Percentiles rank a stretch among this genome's conserved stretches.
Conservation (phyloP, 2,329 filamentous ascomycete genomes). For the Aureobasidium sp. region DNA sequence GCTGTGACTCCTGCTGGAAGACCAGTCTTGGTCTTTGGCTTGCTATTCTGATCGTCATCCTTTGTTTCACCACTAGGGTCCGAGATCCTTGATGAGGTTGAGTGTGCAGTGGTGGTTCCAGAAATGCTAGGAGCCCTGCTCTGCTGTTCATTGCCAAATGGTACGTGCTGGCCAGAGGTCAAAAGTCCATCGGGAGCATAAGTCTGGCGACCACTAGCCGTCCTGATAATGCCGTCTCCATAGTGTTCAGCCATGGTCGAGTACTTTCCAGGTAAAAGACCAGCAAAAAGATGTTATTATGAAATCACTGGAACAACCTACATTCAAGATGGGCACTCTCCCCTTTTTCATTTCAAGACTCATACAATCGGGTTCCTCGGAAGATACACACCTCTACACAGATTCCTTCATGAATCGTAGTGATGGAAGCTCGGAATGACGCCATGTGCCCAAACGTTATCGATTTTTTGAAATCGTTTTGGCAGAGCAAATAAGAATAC, state of each 20-base stretch:
- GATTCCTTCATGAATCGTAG: background rate
- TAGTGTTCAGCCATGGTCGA: background rate
- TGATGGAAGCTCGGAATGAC: background rate
- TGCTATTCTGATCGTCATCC: background rate
- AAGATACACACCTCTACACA: background rate
- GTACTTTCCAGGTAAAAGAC: background rate
- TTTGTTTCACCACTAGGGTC: background rate
- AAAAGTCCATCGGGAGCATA: slow-evolving; percentile 9
- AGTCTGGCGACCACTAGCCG: slow-evolving; percentile 2
- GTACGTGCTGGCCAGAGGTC: background rate
- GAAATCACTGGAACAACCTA: background rate
- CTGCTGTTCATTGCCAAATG: background rate
- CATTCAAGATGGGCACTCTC: background rate
- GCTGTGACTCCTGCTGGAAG: slow-evolving; percentile 5
- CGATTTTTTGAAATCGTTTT: background rate
- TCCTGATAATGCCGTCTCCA: slow-evolving; percentile 12
- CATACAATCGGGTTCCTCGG: background rate
- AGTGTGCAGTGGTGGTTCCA: slow-evolving; percentile 8
- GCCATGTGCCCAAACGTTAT: slow-evolving; percentile 1
- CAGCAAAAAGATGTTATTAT: background rate
- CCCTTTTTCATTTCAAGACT: background rate
- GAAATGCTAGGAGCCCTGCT: background rate
- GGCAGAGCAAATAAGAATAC: background rate
- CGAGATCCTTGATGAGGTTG: slow-evolving; percentile 4
- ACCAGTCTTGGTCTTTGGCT: background rate